Conservation (phyloP, 495 filamentous ascomycete genomes). For the Neurospora sublineolata region DNA sequence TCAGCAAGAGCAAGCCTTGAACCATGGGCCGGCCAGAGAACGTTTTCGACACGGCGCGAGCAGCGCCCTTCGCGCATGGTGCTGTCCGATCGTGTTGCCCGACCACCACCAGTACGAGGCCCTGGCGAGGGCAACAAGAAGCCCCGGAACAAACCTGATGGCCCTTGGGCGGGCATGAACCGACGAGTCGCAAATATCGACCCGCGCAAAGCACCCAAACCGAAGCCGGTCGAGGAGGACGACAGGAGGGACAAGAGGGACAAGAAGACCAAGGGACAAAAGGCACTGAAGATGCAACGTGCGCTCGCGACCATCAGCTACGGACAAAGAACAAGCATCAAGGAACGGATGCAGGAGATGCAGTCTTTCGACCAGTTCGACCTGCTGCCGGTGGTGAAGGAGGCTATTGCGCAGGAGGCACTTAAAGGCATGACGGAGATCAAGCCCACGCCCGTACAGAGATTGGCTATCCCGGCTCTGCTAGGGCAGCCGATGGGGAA, state of each 20-base stretch:
- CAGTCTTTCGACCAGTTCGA: constrained; percentile 72
- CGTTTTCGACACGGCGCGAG: constrained; percentile 23
- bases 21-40: constrained; percentile 25
- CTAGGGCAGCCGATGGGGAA: constrained; percentile 30
- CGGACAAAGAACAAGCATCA: constrained; percentile 53
- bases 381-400: constrained; percentile 59
- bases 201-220: constrained; percentile 15
- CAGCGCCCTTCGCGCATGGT: constrained; percentile 59
- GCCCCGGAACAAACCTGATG: constrained; percentile 29
- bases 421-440: constrained; percentile 60
- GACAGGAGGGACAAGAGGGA: constrained; percentile 18
- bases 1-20: constrained; percentile 4
- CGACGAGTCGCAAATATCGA: constrained; percentile 52
- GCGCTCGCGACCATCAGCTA: constrained; percentile 64
- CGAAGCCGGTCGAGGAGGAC: constrained; percentile 20
- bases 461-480: constrained; percentile 71
- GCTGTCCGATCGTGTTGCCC: constrained; percentile 60
- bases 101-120: constrained; percentile 33
- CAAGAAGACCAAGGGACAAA: constrained; percentile 32
- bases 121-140: constrained; percentile 18
- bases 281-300: constrained; percentile 92
- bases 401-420: constrained; percentile 58
- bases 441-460: constrained; percentile 77
- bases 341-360: constrained; percentile 52
- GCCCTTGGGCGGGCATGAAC: constrained; percentile 76